Percentiles rank a stretch among this genome's conserved stretches.
These are phyloP conservation scores for Scutellaria minor DNA, from an alignment of 257 asterid genomes.

Conservation along the genomic window DNA sequence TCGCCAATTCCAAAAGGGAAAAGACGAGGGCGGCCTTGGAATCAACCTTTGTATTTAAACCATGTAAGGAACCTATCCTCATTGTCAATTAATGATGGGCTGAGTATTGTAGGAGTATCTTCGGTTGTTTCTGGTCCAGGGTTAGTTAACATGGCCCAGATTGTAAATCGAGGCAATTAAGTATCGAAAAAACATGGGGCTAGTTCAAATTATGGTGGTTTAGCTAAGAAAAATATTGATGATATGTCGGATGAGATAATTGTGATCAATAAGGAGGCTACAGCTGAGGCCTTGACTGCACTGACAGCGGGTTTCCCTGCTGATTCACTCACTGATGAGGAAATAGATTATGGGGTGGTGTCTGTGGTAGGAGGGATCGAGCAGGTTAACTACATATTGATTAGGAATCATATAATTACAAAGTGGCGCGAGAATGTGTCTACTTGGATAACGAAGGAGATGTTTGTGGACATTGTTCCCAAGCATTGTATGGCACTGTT, in stretches of 20 bases:
- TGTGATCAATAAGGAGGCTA: conserved; percentile 88
- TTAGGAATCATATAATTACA: conserved; percentile 80
- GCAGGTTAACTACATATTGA: conserved; percentile 87
- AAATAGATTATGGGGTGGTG: conserved; percentile 86
- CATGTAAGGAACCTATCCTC: conserved; percentile 51
- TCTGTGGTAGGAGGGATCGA: conserved; percentile 89
- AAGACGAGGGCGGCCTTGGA: conserved; percentile 81
- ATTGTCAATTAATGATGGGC: conserved; percentile 38
- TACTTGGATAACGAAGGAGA: conserved; percentile 75
- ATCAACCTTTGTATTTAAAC: conserved; percentile 42
- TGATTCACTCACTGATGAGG: conserved; percentile 91
- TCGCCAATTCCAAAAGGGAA: conserved; percentile 69
- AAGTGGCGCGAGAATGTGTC: conserved; percentile 91
- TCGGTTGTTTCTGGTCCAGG: conserved; percentile 48
- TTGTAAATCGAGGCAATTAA: conserved; percentile 40
- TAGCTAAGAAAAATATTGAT: conserved; percentile 40
- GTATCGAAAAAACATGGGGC: conserved; percentile 31
- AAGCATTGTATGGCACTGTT: conserved; percentile 63
- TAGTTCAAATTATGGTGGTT: conserved; percentile 35
- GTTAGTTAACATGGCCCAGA: conserved; percentile 39
- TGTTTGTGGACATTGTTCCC: conserved; percentile 73
- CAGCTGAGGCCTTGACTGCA: conserved; percentile 88
- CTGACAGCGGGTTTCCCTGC: conserved; percentile 93
- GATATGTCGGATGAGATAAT: conserved; percentile 86
- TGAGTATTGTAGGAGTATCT: conserved; percentile 37